Percentiles rank a stretch among this genome's conserved stretches.
Evolutionary conservation across 208 protist species (phyloP).

Genomic region (Trypanosoma vivax): DNA sequence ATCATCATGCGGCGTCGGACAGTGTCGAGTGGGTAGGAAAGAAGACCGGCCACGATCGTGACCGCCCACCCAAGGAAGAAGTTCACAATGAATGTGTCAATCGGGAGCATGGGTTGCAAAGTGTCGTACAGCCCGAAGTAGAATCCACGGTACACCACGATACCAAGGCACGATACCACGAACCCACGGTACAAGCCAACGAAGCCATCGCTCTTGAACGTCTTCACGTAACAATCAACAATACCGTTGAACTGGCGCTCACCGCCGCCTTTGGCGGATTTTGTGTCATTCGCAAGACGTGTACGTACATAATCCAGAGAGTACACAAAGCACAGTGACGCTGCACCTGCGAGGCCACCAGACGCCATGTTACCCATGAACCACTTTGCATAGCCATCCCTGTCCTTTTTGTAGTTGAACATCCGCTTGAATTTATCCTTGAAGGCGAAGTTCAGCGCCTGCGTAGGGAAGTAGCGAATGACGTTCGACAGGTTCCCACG

Average conservation of each 20-base stretch:
- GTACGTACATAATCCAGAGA: conserved; percentile 97
- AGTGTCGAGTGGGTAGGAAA: conserved; percentile 97
- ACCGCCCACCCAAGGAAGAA: conserved; percentile 67
- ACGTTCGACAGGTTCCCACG: conserved; percentile 96
- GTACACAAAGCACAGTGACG: conserved; percentile 95
- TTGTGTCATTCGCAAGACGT: conserved; percentile 90
- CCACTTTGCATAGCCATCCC: conserved; percentile 72
- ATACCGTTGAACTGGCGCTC: conserved; percentile 94
- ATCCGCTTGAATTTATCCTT: conserved; percentile 95
- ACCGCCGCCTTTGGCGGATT: conserved; percentile 77
- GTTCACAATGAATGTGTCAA: conserved; percentile 65
- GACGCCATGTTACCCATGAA: conserved; percentile 93
- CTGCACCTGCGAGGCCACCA: conserved; percentile 94
- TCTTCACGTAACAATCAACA: conserved; percentile 92
- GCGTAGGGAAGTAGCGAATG: conserved; percentile 97
- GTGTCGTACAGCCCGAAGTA: conserved; percentile 97
- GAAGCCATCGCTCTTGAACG: conserved; percentile 66
- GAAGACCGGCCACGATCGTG: conserved; percentile 59
- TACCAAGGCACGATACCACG: conserved; percentile 92
- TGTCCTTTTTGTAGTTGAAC: conserved; percentile 89
- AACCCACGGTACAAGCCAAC: conserved; percentile 95
- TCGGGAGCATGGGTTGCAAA: conserved; percentile 58
- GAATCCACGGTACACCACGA: conserved; percentile 95
- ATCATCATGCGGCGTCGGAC: conserved; percentile 96
- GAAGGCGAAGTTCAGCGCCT: conserved; percentile 98